These are phyloP conservation scores for Diddensiella caesifluorescens DNA, from an alignment of 805 yeast genomes.

Conservation along the genomic window DNA sequence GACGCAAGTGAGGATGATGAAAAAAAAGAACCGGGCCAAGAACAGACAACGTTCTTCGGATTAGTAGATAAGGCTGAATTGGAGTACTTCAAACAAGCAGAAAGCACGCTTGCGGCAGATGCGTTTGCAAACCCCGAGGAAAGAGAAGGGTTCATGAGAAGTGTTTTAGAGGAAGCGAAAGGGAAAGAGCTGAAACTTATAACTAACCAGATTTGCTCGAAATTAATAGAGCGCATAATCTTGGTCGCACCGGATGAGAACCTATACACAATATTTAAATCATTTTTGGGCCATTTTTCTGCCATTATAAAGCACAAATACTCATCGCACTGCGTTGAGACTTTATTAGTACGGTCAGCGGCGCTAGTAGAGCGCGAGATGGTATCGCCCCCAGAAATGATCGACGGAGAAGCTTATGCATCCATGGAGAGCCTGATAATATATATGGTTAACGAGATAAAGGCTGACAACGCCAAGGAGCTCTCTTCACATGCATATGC, in stretches of 20 bases:
- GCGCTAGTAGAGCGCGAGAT: constrained; percentile 70
- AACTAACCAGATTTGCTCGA: constrained; percentile 92
- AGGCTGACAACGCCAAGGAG: constrained; percentile 45
- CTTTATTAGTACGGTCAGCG: constrained; percentile 70
- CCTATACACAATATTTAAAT: constrained; percentile 56
- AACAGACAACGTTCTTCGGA: constrained; percentile 64
- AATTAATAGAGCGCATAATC: constrained; percentile 82
- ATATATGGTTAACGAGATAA: constrained; percentile 60
- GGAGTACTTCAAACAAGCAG: constrained; percentile 91
- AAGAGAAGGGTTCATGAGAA: constrained; percentile 59
- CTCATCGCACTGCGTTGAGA: constrained; percentile 90
- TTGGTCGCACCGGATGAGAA: constrained; percentile 59
- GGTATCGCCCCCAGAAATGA: constrained; percentile 36
- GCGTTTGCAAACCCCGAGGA: constrained; percentile 75
- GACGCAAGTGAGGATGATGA: constrained; percentile 14
- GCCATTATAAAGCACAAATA: constrained; percentile 80
- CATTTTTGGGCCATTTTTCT: constrained; percentile 70
- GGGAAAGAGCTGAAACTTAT: constrained; percentile 90
- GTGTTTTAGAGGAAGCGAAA: constrained; percentile 77
- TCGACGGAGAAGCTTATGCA: constrained; percentile 38
- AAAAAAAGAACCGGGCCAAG: constrained; percentile 7
- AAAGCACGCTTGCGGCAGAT: constrained; percentile 73
- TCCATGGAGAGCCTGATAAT: constrained; percentile 64
- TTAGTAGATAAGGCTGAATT: constrained; percentile 76
- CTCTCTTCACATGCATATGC: constrained; percentile 77